Conservation (phyloP, 768 basidiomycete species). For the Tulasnella sp. region DNA sequence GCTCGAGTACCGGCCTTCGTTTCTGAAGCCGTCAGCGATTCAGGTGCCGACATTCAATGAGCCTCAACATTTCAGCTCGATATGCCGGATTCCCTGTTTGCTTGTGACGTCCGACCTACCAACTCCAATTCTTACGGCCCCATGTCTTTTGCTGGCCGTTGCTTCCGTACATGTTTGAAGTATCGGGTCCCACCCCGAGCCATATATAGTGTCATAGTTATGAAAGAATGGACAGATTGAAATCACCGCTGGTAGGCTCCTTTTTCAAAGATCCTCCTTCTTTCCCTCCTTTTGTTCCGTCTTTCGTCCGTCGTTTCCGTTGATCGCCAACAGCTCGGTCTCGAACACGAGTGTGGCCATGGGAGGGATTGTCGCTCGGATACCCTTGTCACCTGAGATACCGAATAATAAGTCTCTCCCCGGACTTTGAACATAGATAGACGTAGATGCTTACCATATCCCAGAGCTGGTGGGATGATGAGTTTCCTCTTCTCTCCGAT, state of each 20-base stretch:
- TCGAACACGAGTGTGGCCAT: slow-evolving; percentile 79
- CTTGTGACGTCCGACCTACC: too few relatives aligned
- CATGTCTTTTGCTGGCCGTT: too few relatives aligned
- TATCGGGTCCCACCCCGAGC: too few relatives aligned
- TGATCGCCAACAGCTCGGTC: slow-evolving; percentile 64
- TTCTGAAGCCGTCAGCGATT: slow-evolving; percentile 50
- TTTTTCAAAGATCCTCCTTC: not conserved
- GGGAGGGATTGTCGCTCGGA: slow-evolving; percentile 65
- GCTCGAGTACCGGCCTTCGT: slow-evolving; percentile 50
- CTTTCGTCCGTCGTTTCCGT: slow-evolving; percentile 19
- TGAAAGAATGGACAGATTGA: too few relatives aligned
- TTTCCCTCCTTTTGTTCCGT: not conserved
- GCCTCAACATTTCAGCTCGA: not conserved
- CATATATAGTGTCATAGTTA: too few relatives aligned
- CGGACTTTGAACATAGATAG: too few relatives aligned
- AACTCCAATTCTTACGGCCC: too few relatives aligned
- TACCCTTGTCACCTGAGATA: slow-evolving; percentile 53
- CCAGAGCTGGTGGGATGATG: slow-evolving; percentile 69
- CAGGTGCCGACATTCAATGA: slow-evolving; percentile 46
- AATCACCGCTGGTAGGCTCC: too few relatives aligned
- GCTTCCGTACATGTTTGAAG: too few relatives aligned
- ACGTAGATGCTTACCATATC: slow-evolving; percentile 54
- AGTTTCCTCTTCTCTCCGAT: slow-evolving; percentile 77
- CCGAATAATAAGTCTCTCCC: not conserved
- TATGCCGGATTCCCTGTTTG: not conserved